Conservation (phyloP, 345 rosid genomes). For the Linum lewisii region DNA sequence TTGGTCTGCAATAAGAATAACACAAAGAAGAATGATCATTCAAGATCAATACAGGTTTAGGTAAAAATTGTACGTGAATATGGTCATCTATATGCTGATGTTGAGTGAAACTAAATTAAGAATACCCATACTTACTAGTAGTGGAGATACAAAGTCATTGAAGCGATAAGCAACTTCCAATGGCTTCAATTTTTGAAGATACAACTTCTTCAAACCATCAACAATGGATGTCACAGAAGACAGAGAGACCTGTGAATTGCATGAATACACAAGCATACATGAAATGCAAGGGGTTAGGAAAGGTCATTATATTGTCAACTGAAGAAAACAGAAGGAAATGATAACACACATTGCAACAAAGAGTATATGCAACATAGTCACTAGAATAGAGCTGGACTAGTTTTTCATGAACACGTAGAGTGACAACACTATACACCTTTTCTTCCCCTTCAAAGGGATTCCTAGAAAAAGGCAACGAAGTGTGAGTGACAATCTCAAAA, state of each 20-base stretch:
- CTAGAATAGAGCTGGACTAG: background rate
- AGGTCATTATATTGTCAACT: background rate
- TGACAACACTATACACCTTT: background rate
- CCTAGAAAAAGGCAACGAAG: background rate
- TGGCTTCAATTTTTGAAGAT: slow-evolving; percentile 85
- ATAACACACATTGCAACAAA: background rate
- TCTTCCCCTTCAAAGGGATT: background rate
- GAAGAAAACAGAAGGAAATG: background rate
- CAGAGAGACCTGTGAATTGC: slow-evolving; percentile 44
- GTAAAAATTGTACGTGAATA: background rate
- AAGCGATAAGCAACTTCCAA: slow-evolving; percentile 76
- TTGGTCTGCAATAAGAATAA: slow-evolving; percentile 13
- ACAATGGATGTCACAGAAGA: slow-evolving; percentile 83
- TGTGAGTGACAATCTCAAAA: background rate
- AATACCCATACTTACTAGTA: slow-evolving; percentile 45
- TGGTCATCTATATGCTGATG: background rate
- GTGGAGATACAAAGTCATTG: slow-evolving; percentile 89
- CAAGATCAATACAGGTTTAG: slow-evolving; percentile 1
- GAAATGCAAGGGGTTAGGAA: slow-evolving; percentile 2
- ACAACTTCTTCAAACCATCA: slow-evolving; percentile 86
- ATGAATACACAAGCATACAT: background rate
- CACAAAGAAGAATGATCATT: background rate
- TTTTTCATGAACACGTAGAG: background rate
- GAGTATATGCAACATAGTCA: background rate
- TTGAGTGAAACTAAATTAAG: background rate